Evolutionary conservation across 768 basidiomycete species (phyloP).

Genomic region (Leccinum rimulosum): DNA sequence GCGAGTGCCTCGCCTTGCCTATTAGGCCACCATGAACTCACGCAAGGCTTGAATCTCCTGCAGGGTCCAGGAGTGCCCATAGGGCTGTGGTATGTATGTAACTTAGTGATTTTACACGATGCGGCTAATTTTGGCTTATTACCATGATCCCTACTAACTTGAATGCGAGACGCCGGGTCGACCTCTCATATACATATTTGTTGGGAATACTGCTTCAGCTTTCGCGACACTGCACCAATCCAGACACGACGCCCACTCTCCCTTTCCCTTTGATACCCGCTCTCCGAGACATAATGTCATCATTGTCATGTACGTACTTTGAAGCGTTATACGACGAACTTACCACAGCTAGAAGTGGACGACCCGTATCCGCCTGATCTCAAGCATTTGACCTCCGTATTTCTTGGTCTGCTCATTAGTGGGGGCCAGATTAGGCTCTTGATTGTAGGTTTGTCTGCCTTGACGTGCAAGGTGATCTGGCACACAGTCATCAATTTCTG

Average conservation of each 20-base stretch:
- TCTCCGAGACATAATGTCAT: constrained; percentile 10
- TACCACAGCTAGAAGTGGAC: constrained; percentile 4
- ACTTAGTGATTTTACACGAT: no score
- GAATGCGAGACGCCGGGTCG: constrained; percentile 8
- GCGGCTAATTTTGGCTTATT: no score
- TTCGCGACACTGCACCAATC: neutral
- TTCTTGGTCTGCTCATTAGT: constrained; percentile 45
- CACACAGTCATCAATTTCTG: constrained; percentile 48
- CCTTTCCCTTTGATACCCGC: neutral
- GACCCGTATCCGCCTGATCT: constrained; percentile 19
- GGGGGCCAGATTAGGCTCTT: constrained; percentile 56
- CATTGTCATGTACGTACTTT: constrained; percentile 18
- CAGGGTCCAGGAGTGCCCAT: no score
- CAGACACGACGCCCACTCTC: neutral
- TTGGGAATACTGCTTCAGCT: neutral
- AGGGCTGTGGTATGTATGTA: no score
- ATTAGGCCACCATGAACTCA: no score
- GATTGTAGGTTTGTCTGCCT: constrained; percentile 44
- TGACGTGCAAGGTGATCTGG: constrained; percentile 41
- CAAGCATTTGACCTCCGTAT: constrained; percentile 36
- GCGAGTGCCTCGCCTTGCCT: no score
- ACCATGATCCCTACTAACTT: constrained; percentile 9
- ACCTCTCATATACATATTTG: neutral
- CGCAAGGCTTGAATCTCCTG: no score
- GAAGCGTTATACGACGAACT: neutral